Evolutionary conservation across 805 yeast species (phyloP).

Genomic region (Cyberlindnera saturnus): DNA sequence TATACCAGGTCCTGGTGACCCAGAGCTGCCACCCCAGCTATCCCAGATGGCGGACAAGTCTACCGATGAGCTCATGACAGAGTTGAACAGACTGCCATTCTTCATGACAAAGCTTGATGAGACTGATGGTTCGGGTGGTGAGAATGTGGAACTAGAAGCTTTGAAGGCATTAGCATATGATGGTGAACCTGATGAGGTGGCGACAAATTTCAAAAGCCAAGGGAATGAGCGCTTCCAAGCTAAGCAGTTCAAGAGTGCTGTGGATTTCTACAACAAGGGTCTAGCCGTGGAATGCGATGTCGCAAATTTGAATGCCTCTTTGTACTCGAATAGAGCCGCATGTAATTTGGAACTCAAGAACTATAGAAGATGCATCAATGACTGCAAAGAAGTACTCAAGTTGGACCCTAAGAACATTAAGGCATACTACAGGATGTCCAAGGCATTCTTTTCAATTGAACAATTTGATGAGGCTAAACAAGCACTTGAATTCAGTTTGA

Average conservation of each 20-base stretch:
- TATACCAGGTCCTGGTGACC: conserved; percentile 51
- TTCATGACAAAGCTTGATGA: conserved; percentile 88
- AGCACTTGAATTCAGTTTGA: conserved; percentile 58
- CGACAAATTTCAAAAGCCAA: conserved; percentile 82
- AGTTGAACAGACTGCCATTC: conserved; percentile 80
- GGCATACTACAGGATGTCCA: conserved; percentile 81
- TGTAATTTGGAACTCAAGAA: conserved; percentile 82
- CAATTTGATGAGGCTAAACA: conserved; percentile 67
- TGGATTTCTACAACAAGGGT: conserved; percentile 75
- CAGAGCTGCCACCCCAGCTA: conserved; percentile 79
- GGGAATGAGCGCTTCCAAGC: conserved; percentile 83
- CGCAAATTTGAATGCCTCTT: conserved; percentile 48
- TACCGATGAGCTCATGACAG: conserved; percentile 69
- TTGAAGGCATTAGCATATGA: conserved; percentile 87
- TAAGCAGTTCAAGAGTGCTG: conserved; percentile 70
- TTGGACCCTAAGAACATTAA: conserved; percentile 68
- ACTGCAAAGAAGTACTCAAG: conserved; percentile 66
- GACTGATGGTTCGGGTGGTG: conserved; percentile 71
- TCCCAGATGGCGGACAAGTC: conserved; percentile 54
- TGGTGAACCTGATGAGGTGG: conserved; percentile 91
- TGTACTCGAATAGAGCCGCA: conserved; percentile 82
- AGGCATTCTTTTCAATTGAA: conserved; percentile 66
- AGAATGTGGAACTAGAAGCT: conserved; percentile 75
- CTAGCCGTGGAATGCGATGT: conserved; percentile 62
- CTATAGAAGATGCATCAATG: conserved; percentile 80